Percentiles rank a stretch among this genome's conserved stretches.
Evolutionary conservation across 495 filamentous ascomycete species (phyloP).

Genomic region (Cladorrhinum samala): DNA sequence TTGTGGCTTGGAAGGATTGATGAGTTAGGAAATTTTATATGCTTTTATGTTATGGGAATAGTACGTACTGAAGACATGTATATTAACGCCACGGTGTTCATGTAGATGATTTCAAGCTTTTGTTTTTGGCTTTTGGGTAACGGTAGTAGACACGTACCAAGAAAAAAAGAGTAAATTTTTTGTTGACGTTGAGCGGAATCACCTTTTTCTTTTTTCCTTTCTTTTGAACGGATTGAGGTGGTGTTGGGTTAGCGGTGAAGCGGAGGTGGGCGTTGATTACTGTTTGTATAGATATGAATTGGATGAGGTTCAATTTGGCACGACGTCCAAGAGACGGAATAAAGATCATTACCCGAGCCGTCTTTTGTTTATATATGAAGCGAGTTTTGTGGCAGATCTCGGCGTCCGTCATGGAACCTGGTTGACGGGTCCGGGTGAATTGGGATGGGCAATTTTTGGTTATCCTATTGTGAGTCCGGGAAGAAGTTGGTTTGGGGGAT

Average conservation of each 20-base stretch:
- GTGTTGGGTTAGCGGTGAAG: too few relatives aligned
- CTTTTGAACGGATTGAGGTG: not conserved
- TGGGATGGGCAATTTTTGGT: not conserved
- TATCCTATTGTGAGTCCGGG: too few relatives aligned
- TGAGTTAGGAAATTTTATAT: not conserved
- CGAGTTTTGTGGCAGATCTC: not conserved
- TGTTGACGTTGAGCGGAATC: not conserved
- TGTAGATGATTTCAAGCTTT: not conserved
- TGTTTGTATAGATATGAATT: too few relatives aligned
- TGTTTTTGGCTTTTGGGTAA: not conserved
- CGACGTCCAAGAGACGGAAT: too few relatives aligned
- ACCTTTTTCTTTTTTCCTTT: not conserved
- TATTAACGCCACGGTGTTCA: too few relatives aligned
- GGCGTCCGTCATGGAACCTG: not conserved
- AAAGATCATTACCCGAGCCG: too few relatives aligned
- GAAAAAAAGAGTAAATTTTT: too few relatives aligned
- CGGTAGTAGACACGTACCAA: too few relatives aligned
- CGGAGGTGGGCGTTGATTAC: too few relatives aligned
- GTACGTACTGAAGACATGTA: not conserved
- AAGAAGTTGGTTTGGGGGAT: not conserved
- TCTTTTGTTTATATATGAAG: too few relatives aligned
- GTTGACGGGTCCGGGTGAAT: not conserved
- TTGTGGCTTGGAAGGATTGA: not conserved
- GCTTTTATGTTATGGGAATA: not conserved
- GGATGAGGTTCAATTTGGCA: too few relatives aligned